Evolutionary conservation across 2,329 filamentous ascomycete genomes (phyloP).

Genomic region (Xylariaceae sp.): DNA sequence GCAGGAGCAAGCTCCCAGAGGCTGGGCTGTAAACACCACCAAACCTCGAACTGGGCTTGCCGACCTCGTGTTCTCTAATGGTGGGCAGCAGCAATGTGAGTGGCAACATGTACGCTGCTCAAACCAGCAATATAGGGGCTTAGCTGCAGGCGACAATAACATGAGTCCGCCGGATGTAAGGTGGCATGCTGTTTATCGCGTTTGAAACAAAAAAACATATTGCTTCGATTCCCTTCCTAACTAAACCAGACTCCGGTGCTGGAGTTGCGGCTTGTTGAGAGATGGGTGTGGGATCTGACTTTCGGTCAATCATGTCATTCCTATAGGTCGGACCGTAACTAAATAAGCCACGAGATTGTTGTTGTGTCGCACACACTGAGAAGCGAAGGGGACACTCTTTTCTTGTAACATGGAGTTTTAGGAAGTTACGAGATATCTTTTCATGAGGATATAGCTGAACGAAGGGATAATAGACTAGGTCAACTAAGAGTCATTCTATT

Average conservation of each 20-base stretch:
- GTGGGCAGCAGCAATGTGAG: not conserved
- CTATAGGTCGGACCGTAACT: not conserved
- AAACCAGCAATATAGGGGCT: not conserved
- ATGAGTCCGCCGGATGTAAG: not conserved
- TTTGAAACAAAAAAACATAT: not conserved
- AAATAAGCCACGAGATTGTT: too few species aligned
- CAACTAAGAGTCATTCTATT: too few species aligned
- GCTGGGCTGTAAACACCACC: too few species aligned
- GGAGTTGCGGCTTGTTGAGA: too few species aligned
- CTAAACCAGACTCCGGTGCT: too few species aligned
- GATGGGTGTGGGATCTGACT: not conserved
- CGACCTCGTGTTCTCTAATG: not conserved
- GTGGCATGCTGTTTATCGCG: not conserved
- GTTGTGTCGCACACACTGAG: not conserved
- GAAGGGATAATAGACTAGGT: too few species aligned
- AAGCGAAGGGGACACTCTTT: not conserved
- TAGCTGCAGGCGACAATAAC: not conserved
- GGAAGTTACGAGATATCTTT: too few species aligned
- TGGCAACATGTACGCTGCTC: constrained; percentile 6
- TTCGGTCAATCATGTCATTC: not conserved
- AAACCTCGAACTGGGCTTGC: too few species aligned
- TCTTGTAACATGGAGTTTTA: not conserved
- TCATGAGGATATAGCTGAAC: too few species aligned
- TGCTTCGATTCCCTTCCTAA: not conserved
- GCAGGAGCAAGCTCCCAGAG: too few species aligned